Base-by-base conservation (phyloP, 2,329 filamentous ascomycete species). In the Pseudogymnoascus sp. region DNA sequence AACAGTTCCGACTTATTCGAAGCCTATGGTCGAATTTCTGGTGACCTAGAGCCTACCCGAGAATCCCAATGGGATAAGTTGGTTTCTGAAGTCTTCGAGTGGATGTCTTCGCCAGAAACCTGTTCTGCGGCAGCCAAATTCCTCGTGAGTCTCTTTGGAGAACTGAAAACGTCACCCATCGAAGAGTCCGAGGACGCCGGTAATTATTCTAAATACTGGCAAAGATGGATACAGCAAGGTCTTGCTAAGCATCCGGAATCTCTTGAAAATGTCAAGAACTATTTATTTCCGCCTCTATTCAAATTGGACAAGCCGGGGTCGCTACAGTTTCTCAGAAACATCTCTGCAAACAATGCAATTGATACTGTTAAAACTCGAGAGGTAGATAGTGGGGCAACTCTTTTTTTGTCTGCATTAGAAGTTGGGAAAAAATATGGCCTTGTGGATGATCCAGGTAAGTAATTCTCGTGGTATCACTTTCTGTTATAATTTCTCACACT, bases 351-450 rank as follows among this genome's bases (percentile, higher is more conserved):
- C 5, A 76, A 76, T 60, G 72, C 78, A n/a, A 71, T 79, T 11
- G 77, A 73, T 61, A 78, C 74, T 63, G 76, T 77, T 39, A 74
- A 74, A 47, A 75, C 70, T 34, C 72, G 76, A 60, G 76, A 78
- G 18, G 72, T 82, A 25, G 78, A 83, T 60, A 73, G 78, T 12
- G 78, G 83, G 59, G 79, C 82, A 0, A 75, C 85, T 43, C 73
- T 90, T 8, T 82, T 85, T 65, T 77, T 91, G 41, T 80, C 86
- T 47, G 81, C 85, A n/a, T 75, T 91, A 43, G 86, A 90, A 65
- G 80, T 85, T 14, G 88, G 85, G 12, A 90, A 90, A 72, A 88
- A 87, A 68, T 76, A 81, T 37, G 87, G 87, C 1, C 74, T 90
- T 16, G 83, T 90, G 1, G 85, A 87, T 62, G 87, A 90, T 67